Evolutionary conservation across 306 rosid species (phyloP), one percentile per base, ranked within the genome.

Genomic region (Begonia loranthoides): DNA sequence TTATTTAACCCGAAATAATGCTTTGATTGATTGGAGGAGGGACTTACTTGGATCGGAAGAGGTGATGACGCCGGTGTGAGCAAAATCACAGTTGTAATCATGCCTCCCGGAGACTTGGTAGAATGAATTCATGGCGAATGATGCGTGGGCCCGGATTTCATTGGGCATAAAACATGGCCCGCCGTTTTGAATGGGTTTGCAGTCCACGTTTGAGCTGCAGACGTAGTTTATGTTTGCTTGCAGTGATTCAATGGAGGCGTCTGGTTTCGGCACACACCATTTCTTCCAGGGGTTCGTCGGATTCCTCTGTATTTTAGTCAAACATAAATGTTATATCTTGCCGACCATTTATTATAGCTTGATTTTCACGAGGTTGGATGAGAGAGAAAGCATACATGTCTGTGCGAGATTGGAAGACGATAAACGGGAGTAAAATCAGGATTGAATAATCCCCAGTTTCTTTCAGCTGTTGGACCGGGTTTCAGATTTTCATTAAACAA

Each of bases 401-500:
- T 73, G 79, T 63, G n/a, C 0, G 80, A 12, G 63, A 89, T 44
- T n/a, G 90, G 95, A 12, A 66, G 6, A 12, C 76, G 67, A 41
- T 90, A 90, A 9, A 90, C 87, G 12, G 94, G 88, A 28, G 92
- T 63, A 41, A 90, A 78, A 61, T 86, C 99, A 0, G 88, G 84
- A 6, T 16, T 75, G 41, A 90, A 86, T 36, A 90, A 14, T 0
- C 95, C 99, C 87, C 94, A 90, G 58, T 86, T 90, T 50, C 74
- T 66, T 67, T 90, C 99, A 0, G 95, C 95, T 0, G 46, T 21
- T 6, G 99, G 99, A 38, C 95, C 99, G 6, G 99, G 92, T 57
- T 90, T 90, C 33, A 76, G 80, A 75, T 85, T 72, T 76, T 90
- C 99, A 10, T 90, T 76, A 22, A 90, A 90, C 55, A 90, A 22